Base-by-base conservation (phyloP, 805 yeast species). In the Ogataea nakhonphanomensis region DNA sequence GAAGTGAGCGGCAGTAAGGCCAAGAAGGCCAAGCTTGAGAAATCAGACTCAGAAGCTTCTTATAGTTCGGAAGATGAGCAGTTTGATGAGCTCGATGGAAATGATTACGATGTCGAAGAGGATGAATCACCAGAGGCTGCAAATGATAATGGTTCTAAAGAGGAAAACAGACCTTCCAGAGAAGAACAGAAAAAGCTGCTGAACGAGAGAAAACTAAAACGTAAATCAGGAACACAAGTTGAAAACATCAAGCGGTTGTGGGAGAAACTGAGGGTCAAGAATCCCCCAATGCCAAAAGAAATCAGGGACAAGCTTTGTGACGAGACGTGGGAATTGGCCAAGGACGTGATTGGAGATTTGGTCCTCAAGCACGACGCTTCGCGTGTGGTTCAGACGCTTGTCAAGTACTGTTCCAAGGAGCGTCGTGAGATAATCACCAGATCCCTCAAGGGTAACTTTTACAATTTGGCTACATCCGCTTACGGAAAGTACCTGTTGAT, bases 301-400 rank as follows among this genome's bases (percentile, higher is more conserved):
- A 73, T 79, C 11, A 79, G 96, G 61, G 83, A 81, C 48, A 82
- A 83, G 62, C 69, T 89, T 37, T 79, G 90, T 52, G 74, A 83
- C 53, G 91, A 90, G 65, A 79, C 86, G 32, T 90, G 96, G 96
- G 81, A 74, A 17, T 72, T 87, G 45, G 71, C 95, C 36, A 78
- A 84, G 54, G 88, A 83, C 55, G 79, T 81, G 37, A 74, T 89
- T 41, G 76, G 77, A 47, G 97, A 91, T 55, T 73, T 91, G 50
- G 96, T 91, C 25, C 64, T 91, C 67, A 89, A 93, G 69, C 99
- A 91, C 60, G 98, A 91, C 70, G 91, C 97, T 8, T 87, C 96
- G 17, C 78, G 99, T 68, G 91, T 91, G 41, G 95, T 91, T 30
- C 99, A 91, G 66, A 89, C 97, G 1, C 74, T 91, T 51, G 81